Base-by-base conservation (phyloP, 2,329 filamentous ascomycete species). In the Apiospora koreana region DNA sequence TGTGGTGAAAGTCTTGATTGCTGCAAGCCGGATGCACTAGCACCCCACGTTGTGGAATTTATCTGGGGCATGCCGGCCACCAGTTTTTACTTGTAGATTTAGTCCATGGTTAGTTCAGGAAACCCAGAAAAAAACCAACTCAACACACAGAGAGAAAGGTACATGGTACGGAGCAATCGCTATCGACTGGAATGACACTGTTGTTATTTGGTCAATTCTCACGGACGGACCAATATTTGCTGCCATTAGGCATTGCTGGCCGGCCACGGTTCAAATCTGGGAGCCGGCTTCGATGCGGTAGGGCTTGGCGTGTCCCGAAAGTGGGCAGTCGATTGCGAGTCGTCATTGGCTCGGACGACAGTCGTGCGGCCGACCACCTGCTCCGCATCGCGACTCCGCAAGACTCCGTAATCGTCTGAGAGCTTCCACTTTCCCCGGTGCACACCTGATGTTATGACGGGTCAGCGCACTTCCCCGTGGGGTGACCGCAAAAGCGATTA, bases 271-370 rank as follows among this genome's bases (percentile, higher is more conserved):
- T n/a, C n/a, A n/a, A n/a, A n/a, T n/a, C 25, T 18, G 48, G 25
- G 25, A 31, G 48, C 48, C 48, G 48, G 14, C 21, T 18, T 14
- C 5, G 25, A 31, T 48, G 3, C 48, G 23, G 23, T 12, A 4
- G 50, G 50, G 28, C 50, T 62, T 35, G 28, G 54, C 54, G 21
- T 21, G 10, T 25, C 14, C 50, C 28, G 50, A 35, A 54, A 28
- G 48, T 25, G 25, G 25, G 14, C 25, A 41, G 2, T 9, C 38
- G n/a, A 6, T 41, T 8, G 38, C 38, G 38, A 41, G 14, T 12
- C 28, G 3, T 10, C 25, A 68, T 68, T 68, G 66, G 66, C 45
- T 48, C 66, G 66, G 66, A 21, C 66, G 45, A 68, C 66, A 48
- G 21, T 54, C 21, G 66, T 68, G 28, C 66, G 66, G 43, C 16